Conservation (phyloP, 176 grass and related monocot genomes). For the Ensete ventricosum region DNA sequence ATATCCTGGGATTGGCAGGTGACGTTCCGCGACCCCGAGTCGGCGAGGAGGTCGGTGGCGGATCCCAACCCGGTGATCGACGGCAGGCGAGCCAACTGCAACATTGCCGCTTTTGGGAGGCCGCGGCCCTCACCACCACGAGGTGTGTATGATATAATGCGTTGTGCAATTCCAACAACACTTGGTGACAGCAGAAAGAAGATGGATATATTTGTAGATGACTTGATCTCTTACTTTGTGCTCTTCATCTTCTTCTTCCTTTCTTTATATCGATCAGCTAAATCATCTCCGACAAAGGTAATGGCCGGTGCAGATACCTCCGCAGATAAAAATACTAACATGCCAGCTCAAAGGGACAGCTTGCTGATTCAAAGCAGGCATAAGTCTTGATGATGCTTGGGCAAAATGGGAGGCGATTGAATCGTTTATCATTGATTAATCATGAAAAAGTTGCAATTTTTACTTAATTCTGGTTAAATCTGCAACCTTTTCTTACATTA, state of each 20-base stretch:
- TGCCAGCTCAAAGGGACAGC: not conserved
- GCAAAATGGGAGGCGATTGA: not conserved
- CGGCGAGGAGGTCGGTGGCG: not conserved
- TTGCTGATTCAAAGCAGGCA: not conserved
- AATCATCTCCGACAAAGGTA: too few relatives aligned
- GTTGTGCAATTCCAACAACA: too few relatives aligned
- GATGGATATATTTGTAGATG: too few relatives aligned
- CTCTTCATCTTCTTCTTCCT: too few relatives aligned
- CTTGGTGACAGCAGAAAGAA: too few relatives aligned
- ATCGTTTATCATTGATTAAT: not conserved
- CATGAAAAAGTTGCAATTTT: too few relatives aligned
- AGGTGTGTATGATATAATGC: not conserved
- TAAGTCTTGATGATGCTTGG: not conserved
- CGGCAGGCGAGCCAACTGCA: constrained; percentile 26
- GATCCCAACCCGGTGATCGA: constrained; percentile 26
- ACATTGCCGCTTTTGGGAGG: constrained; percentile 14
- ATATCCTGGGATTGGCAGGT: not conserved
- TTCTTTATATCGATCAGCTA: too few relatives aligned
- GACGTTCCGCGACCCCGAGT: constrained; percentile 15
- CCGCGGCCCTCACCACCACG: constrained; percentile 5
- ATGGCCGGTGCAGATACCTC: too few relatives aligned
- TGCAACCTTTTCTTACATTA: too few relatives aligned
- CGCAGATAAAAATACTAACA: too few relatives aligned
- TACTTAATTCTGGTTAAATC: too few relatives aligned
- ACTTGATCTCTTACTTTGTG: too few relatives aligned